Evolutionary conservation across 129 eudicot genomes (phyloP), one percentile per base, ranked within the genome.

Genomic region (Cynara cardunculus): DNA sequence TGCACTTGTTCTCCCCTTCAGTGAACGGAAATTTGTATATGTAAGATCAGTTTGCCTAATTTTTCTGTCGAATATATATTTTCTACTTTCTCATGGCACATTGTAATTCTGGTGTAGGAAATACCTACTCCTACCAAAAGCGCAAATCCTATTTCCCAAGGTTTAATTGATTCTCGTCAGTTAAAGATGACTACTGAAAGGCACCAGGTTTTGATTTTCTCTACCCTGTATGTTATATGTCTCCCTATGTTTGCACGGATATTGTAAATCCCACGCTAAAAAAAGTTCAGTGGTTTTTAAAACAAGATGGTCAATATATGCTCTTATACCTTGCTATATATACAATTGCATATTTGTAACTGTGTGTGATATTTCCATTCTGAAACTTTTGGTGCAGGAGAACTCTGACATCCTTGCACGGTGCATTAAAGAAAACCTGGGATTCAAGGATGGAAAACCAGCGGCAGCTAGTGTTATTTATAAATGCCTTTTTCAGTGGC

Each of bases 401-500:
- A 90, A 89, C 78, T 84, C 80, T 64, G 97, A 92, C 66, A 87
- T 92, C 49, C 90, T 96, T 44, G 88, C 91, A 27, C 87, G 83
- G 67, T 96, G 97, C 89, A 96, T 96, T 31, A 88, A 89, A 81
- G 97, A 90, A 67, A 86, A 86, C 74, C 53, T 96, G 91, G 99
- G 97, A 44, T 96, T 92, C 78, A 88, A 88, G 81, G 97, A 92
- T 88, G 99, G 93, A 30, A 96, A 89, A 75, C 99, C 99, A 24
- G 82, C 91, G 69, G 97, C 99, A 79, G 99, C 99, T 53, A 91
- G 97, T 85, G 89, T 96, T 65, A 91, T 96, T 80, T 96, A 96
- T 74, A 92, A 85, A 80, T 90, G 97, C 81, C 99, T 96, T 80
- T 71, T 92, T 79, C 97, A 96, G 68, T 96, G 99, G 97, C 97